These are phyloP conservation scores for Yamadazyma nakazawae DNA, from an alignment of 805 yeast genomes.

Conservation along the genomic window DNA sequence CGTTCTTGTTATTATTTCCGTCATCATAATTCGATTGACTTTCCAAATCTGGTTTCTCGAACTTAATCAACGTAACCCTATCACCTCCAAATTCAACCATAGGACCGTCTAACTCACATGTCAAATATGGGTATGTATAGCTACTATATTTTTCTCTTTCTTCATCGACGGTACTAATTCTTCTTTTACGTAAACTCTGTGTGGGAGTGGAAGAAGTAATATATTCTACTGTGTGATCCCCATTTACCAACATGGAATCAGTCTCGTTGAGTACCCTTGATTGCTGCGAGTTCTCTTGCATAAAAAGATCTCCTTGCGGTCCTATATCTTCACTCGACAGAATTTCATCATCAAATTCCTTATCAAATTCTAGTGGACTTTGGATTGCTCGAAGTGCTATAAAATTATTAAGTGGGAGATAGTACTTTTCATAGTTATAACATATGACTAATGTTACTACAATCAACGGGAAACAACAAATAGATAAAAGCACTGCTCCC, in stretches of 20 bases:
- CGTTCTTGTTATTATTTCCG: neutral
- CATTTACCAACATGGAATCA: conserved; percentile 19
- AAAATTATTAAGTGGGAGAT: conserved; percentile 50
- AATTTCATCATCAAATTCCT: conserved; percentile 39
- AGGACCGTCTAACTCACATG: conserved; percentile 51
- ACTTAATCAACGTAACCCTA: conserved; percentile 21
- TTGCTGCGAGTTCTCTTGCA: neutral
- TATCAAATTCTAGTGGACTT: conserved; percentile 37
- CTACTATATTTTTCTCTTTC: conserved; percentile 50
- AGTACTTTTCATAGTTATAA: conserved; percentile 52
- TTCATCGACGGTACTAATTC: conserved; percentile 53
- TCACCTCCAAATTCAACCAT: conserved; percentile 58
- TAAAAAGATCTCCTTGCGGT: neutral
- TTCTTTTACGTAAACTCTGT: conserved; percentile 23
- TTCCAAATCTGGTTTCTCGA: conserved; percentile 1
- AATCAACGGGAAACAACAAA: conserved; percentile 47
- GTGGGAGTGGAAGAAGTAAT: conserved; percentile 1
- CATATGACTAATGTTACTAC: conserved; percentile 43
- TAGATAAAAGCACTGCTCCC: conserved; percentile 50
- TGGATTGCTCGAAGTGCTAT: conserved; percentile 60
- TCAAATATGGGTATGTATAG: conserved; percentile 48
- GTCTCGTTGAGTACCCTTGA: conserved; percentile 2
- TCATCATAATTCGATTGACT: conserved; percentile 6
- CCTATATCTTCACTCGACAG: neutral
- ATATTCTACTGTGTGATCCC: conserved; percentile 15